phyloP scores from a whole-genome alignment of 1,139 yeast species.

The Lodderomyces oxycetoniae region DNA sequence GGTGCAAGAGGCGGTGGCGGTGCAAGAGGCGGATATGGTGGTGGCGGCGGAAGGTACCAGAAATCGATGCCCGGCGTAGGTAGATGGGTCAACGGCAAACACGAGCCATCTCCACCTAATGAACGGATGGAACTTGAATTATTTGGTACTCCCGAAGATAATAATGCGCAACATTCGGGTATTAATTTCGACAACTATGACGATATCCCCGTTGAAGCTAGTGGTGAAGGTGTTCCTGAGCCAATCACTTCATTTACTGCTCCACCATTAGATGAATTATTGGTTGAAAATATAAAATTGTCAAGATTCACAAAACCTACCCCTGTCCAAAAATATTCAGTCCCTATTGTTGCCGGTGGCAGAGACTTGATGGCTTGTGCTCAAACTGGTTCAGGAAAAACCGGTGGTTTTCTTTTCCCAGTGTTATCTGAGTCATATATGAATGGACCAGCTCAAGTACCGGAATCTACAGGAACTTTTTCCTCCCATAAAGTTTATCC shows the following conservation, averaged over 20 bases:
- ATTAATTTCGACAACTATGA: constrained; percentile 98
- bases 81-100: constrained; percentile 82
- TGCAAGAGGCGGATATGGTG: constrained; percentile 22
- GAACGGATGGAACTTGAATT: constrained; percentile 71
- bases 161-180: constrained; percentile 86
- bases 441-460: constrained; percentile 76
- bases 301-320: constrained; percentile 96
- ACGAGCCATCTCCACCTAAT: constrained; percentile 75
- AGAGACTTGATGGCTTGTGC: constrained; percentile 99
- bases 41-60: constrained; percentile 26
- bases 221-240: constrained; percentile 94
- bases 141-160: constrained; percentile 84
- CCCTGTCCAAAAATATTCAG: constrained; percentile 97
- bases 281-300: constrained; percentile 79
- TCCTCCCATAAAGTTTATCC: constrained; percentile 80
- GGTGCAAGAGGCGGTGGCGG: constrained; percentile 20
- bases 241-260: constrained; percentile 82
- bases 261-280: constrained; percentile 86
- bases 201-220: constrained; percentile 96
- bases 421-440: constrained; percentile 87
- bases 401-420: constrained; percentile 99
- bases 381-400: constrained; percentile 99
- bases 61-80: constrained; percentile 50
- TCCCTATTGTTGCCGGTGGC: constrained; percentile 92
- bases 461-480: constrained; percentile 53